phyloP scores from a whole-genome alignment of 768 basidiomycete species.

The Panellus pusillus region DNA sequence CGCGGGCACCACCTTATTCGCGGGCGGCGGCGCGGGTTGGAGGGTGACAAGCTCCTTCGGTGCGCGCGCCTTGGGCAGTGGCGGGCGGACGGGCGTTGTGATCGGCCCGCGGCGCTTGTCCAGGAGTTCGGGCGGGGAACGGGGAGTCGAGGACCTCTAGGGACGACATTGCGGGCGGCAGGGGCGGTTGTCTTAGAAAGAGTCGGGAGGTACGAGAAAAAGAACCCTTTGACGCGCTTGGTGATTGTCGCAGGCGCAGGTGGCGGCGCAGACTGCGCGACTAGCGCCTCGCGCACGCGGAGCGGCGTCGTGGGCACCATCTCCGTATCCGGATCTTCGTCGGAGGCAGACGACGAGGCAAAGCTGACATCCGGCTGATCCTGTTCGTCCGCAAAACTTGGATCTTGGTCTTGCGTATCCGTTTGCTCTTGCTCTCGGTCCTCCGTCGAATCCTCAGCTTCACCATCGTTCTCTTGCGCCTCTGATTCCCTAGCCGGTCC shows the following conservation, averaged over 20 bases:
- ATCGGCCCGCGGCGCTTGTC: slow-evolving; percentile 56
- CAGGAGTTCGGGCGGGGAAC: slow-evolving; percentile 56
- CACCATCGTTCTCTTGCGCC: background rate
- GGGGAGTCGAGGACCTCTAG: slow-evolving; percentile 43
- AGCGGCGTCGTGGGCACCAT: slow-evolving; percentile 20
- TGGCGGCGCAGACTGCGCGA: background rate
- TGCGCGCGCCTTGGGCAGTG: slow-evolving; percentile 41
- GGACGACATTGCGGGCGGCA: slow-evolving; percentile 22
- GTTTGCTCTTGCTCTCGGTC: background rate
- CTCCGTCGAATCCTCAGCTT: no score
- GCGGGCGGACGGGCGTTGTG: slow-evolving; percentile 56
- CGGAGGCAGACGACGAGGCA: slow-evolving; percentile 2
- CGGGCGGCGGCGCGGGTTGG: slow-evolving; percentile 50
- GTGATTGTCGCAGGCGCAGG: slow-evolving; percentile 38
- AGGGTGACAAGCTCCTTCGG: slow-evolving; percentile 70
- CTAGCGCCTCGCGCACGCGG: slow-evolving; percentile 10
- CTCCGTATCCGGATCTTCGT: slow-evolving; percentile 15
- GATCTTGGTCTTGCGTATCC: background rate
- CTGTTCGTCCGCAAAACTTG: background rate
- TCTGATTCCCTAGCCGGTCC: background rate
- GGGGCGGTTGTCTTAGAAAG: slow-evolving; percentile 39
- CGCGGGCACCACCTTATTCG: slow-evolving; percentile 43
- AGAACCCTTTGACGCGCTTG: slow-evolving; percentile 54
- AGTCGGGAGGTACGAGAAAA: slow-evolving; percentile 62
- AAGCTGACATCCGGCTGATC: slow-evolving; percentile 1